Conservation (phyloP, 1,284 basidiomycete species). For the Cryptococcus sp. region DNA sequence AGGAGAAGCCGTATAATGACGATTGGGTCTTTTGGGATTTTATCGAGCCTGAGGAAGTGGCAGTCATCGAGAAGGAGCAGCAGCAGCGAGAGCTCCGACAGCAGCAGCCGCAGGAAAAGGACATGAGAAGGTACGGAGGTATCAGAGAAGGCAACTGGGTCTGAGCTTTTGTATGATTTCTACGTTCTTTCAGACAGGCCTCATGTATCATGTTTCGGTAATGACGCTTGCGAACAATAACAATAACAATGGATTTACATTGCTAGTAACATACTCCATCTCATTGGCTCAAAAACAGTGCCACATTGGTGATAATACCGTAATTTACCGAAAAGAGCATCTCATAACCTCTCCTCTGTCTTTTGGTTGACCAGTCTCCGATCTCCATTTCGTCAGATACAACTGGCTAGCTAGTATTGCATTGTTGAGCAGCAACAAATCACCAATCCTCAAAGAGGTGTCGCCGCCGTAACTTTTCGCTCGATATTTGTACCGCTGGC, state of each 20-base stretch:
- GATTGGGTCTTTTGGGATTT: slow-evolving; percentile 19
- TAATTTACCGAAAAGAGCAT: not conserved
- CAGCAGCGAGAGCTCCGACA: no score
- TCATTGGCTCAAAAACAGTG: slow-evolving; percentile 16
- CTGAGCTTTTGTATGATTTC: not conserved
- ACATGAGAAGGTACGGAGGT: slow-evolving; percentile 15
- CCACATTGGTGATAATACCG: slow-evolving; percentile 16
- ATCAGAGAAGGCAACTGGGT: slow-evolving; percentile 35
- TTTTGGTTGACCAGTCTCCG: not conserved
- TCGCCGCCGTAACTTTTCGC: not conserved
- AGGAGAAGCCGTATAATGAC: slow-evolving; percentile 15
- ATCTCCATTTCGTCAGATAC: slow-evolving; percentile 1
- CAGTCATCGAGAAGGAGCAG: slow-evolving; percentile 6
- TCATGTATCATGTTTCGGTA: no score
- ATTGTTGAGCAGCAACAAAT: not conserved
- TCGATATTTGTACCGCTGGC: no score
- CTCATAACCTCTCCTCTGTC: not conserved
- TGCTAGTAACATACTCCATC: slow-evolving; percentile 9
- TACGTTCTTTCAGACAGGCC: no score
- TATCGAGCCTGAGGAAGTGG: slow-evolving; percentile 11
- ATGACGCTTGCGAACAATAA: no score
- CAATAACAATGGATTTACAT: not conserved
- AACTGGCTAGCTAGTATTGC: no score
- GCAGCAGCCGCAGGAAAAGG: not conserved
- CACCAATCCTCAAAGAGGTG: not conserved